These are phyloP conservation scores for Lactifluus piperatus DNA, from an alignment of 768 basidiomycete species.

Conservation along the genomic window DNA sequence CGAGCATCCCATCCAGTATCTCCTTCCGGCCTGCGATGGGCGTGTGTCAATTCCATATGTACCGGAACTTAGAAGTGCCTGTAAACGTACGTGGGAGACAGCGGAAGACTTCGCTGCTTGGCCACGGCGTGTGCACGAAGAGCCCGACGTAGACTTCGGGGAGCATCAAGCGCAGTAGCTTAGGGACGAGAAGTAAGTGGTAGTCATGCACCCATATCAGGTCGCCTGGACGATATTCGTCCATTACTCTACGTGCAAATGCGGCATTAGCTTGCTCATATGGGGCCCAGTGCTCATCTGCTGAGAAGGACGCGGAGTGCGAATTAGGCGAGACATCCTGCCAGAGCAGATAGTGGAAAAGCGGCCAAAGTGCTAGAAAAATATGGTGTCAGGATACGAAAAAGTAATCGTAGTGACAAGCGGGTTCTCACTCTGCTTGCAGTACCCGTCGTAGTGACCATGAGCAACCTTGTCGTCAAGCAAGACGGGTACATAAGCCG, in stretches of 20 bases:
- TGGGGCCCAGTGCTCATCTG: constrained; percentile 72
- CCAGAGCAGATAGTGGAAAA: constrained; percentile 98
- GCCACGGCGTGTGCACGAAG: constrained; percentile 98
- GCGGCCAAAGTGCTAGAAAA: constrained; percentile 78
- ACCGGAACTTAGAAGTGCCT: neutral
- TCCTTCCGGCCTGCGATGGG: constrained; percentile 63
- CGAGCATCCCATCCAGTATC: constrained; percentile 96
- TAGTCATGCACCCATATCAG: constrained; percentile 95
- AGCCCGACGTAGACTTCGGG: constrained; percentile 72
- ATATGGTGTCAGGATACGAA: neutral
- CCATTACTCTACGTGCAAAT: constrained; percentile 68
- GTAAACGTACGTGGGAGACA: constrained; percentile 71
- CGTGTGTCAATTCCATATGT: neutral
- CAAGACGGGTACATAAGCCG: constrained; percentile 85
- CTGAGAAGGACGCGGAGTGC: constrained; percentile 61
- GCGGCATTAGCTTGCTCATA: constrained; percentile 79
- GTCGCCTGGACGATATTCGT: constrained; percentile 61
- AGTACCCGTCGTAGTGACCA: constrained; percentile 95
- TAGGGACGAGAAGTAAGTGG: constrained; percentile 86
- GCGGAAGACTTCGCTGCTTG: constrained; percentile 91
- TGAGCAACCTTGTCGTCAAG: constrained; percentile 83
- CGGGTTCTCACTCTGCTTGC: constrained; percentile 78
- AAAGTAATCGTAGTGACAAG: neutral
- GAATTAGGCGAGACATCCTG: constrained; percentile 78
- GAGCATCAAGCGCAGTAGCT: constrained; percentile 66